These are phyloP conservation scores for Alternaria tenuissima DNA, from an alignment of 2,329 filamentous ascomycete genomes.

Conservation along the genomic window DNA sequence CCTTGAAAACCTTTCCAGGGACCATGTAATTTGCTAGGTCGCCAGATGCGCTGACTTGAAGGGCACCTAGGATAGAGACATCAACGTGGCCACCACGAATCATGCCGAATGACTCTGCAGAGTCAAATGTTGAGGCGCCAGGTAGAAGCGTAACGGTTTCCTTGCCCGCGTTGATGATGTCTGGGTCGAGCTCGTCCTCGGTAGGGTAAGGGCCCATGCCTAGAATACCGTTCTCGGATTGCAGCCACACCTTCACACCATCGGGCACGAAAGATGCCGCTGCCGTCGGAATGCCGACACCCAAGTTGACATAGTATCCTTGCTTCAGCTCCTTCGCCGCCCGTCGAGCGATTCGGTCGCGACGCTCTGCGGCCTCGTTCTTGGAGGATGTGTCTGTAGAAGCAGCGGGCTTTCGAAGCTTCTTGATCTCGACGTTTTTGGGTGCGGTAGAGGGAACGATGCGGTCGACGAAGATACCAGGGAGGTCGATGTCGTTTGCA, in stretches of 20 bases:
- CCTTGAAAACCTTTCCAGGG: conserved; percentile 85
- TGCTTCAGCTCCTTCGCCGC: conserved; percentile 94
- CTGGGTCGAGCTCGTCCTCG: conserved; percentile 78
- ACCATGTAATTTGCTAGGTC: conserved; percentile 94
- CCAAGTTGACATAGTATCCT: conserved; percentile 92
- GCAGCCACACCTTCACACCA: conserved; percentile 63
- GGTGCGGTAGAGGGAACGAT: conserved; percentile 80
- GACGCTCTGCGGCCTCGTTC: conserved; percentile 38
- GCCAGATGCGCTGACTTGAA: conserved; percentile 82
- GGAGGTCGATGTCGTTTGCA: conserved; percentile 82
- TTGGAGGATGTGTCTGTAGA: conserved; percentile 26
- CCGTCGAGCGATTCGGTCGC: conserved; percentile 82
- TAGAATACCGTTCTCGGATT: conserved; percentile 65
- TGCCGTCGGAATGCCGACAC: conserved; percentile 92
- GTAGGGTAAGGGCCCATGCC: conserved; percentile 56
- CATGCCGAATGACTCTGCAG: conserved; percentile 92
- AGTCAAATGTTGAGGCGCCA: conserved; percentile 83
- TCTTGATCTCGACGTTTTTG: conserved; percentile 75
- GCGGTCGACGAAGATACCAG: conserved; percentile 90
- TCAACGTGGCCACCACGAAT: conserved; percentile 87
- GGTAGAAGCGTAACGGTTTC: conserved; percentile 87
- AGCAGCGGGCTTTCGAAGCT: conserved; percentile 36
- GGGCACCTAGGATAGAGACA: conserved; percentile 86
- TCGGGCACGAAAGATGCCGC: conserved; percentile 77
- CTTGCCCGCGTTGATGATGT: conserved; percentile 92